Base-by-base conservation (phyloP, 1,139 yeast genomes). In the Trichomonascaceae sp. region DNA sequence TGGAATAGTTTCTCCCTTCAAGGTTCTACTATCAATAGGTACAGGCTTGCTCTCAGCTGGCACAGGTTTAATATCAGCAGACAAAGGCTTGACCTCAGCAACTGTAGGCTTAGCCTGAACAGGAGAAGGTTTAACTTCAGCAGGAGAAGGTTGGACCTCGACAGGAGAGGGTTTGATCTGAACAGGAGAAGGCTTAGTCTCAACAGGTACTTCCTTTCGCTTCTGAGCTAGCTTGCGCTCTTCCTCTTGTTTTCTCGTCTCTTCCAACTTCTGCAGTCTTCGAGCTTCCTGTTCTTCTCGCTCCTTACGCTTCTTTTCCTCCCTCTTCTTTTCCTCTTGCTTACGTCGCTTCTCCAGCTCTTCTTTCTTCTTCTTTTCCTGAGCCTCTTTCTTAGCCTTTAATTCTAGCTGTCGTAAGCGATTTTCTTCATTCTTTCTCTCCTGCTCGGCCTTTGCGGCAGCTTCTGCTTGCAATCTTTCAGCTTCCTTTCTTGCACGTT, bases 401-500 rank as follows among this genome's bases (percentile, higher is more conserved):
- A 60, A 69, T 55, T 82, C 85, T 53, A 74, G 82, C 63, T 75
- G 79, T 59, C 75, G 75, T 54, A 74, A 73, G 27, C 83, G 81
- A 1, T 80, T 80, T 60, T 82, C 85, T 58, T 78, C 82, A 45
- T 78, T 80, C 62, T 78, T 80, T 56, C 70, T 69, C 62, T 80
- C 83, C 55, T 77, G 83, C 60, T 66, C 69, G 10, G 64, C 66
- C 51, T 63, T 68, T 15, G 60, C 57, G 20, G 78, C 77, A 53
- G 78, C 83, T 57, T 81, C 87, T 1, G 67, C 72, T 27, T 68
- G 67, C 2, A 76, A 76, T 60, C 76, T 74, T 45, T 83, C 88
- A 48, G 79, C 85, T 63, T 84, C 89, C 59, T 78, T 79, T 56
- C 75, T 75, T 51, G 74, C 74, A 51, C 80, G 76, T 66, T 87